Evolutionary conservation across 768 basidiomycete genomes (phyloP), one percentile per base, ranked within the genome.

Genomic region (Phylloporus scabripes): DNA sequence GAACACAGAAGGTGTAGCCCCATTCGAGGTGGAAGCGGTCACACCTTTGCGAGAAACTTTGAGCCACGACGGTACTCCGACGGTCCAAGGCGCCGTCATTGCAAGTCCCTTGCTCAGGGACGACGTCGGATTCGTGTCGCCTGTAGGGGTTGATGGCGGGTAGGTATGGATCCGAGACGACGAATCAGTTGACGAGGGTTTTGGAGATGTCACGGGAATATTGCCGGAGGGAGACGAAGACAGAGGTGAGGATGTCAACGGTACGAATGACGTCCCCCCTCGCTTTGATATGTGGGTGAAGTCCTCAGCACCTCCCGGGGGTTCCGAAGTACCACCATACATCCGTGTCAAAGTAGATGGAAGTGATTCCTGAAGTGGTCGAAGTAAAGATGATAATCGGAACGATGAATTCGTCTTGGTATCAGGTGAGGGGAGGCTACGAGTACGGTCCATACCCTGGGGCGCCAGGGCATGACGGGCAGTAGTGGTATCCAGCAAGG

Each of bases 61-160:
- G 45, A 89, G 68, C 87, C 86, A 89, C 23, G 80, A 81, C 6
- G 83, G 86, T 42, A 88, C 82, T 46, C 78, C 79, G 49, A 84
- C 78, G 54, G 69, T 77, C 85, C 85, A 87, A 41, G 67, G 52
- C 29, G 58, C 60, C 48, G 48, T 48, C 49, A 59, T 47, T 37
- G 29, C 50, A 18, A 73, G 59, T 73, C 77, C 72, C 72, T 77
- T 72, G 70, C 71, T 59, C 71, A 74, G 53, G 38, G 34, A 54
- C n/a, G 55, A 52, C 33, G 50, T 11, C 26, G 72, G 70, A 68
- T 67, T 68, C 50, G 70, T 55, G 68, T 79, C 70, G 58, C 76
- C 74, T 65, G 62, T 63, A 60, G 75, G 74, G 69, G 78, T 74
- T 57, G 85, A 82, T 41, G 87, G 87, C 51, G 87, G 87, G 73